Evolutionary conservation across 352 stramenopile species (phyloP), one percentile per base, ranked within the genome.

Genomic region (Phytophthora quininea): DNA sequence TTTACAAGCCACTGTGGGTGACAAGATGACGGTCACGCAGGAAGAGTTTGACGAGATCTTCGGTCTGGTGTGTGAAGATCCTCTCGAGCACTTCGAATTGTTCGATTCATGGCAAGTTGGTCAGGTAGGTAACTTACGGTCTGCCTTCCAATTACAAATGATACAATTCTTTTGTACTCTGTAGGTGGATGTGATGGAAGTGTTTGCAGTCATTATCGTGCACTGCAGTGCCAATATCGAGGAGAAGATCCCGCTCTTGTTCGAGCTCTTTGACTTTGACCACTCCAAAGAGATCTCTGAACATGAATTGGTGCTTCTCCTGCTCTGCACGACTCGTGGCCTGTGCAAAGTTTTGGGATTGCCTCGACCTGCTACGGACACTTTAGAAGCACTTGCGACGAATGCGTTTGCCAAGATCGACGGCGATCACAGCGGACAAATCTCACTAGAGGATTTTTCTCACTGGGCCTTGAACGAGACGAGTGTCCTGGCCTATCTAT

Each of bases 21-120:
- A 93, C 75, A 89, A 91, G 61, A 93, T 91, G 85, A 86, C 83
- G 0, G 63, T 93, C 69, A 90, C 73, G 5, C 65, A 73, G 7
- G 81, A 89, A 4, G 81, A 93, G 51, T 93, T 93, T 51, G 83
- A 91, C 58, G 80, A 93, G 37, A 83, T 93, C 46, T 93, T 93
- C 53, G 89, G 83, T 40, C 76, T 92, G 48, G 79, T 92, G 3
- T 93, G 80, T 48, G 80, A 90, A 49, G 83, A 93, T 43, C 61
- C 85, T 31, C 19, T 68, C 6, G 82, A 91, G 33, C 85, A 93
- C 56, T 93, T 93, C 43, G 73, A 80, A 27, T 66, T 93, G 19
- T 91, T 91, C 37, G 82, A 90, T 54, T 82, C 59, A 30, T 91
- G 74, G 78, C 64, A 78, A 27, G 60, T 84, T 33, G 80, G 72